Evolutionary conservation across 805 yeast species (phyloP), one percentile per base, ranked within the genome.

Genomic region (Candida pseudofarinosa): DNA sequence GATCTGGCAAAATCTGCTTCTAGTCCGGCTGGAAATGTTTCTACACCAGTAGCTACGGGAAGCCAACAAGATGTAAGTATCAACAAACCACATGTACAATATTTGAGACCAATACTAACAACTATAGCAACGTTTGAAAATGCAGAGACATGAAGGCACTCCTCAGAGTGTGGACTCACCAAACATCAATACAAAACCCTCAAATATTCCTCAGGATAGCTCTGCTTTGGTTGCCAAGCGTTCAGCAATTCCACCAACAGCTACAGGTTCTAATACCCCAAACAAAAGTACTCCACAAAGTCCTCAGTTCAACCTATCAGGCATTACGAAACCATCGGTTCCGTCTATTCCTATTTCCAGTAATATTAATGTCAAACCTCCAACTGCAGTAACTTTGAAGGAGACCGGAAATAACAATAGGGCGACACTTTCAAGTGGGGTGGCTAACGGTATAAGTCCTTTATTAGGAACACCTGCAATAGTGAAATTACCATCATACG

Each of bases 341-440:
- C 87, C 88, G 1, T 74, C 82, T n/a, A 70, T 83, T 30, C 85
- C 87, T 1, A 83, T 91, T 33, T 83, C 96, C 1, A 76, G 76
- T 36, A 80, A 77, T 15, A 70, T 93, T 40, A 75, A 81, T 40
- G 80, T 88, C 4, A 75, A 78, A 45, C 77, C 81, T 3, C 83
- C 88, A 6, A 71, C 73, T 8, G 81, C 96, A 0, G 82, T 81
- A 4, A 65, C 80, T 1, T 71, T 83, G 50, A 79, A 81, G 47
- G 81, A 83, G 23, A 79, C 78, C 48, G 59, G 60, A 13, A 63
- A 64, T 41, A 57, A 54, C 38, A 50, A 58, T 35, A 74, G 97
- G 46, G 96, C 99, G 12, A 82, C 96, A 4, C 67, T 88, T 39
- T 74, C 88, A 19, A 93, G 89, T 33, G 97, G 97, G 8, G 78